A percentile compares a stretch with the other conserved stretches of the same genome.
Evolutionary conservation across 1,284 basidiomycete species (phyloP).

Genomic region (Ceratobasidium sp.): DNA sequence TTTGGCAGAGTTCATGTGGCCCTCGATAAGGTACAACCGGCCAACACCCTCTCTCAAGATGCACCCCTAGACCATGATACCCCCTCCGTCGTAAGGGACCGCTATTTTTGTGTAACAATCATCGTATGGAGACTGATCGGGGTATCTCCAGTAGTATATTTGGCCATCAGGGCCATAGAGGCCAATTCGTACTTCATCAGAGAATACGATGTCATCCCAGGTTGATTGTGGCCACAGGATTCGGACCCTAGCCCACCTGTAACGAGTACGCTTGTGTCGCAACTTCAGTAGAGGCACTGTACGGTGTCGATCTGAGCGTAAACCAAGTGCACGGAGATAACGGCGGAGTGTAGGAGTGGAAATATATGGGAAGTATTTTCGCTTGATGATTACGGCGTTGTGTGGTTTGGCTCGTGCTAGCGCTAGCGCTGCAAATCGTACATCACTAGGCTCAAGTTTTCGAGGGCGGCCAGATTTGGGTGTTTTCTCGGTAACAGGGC

Average conservation of each 20-base stretch:
- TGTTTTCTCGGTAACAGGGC: not conserved
- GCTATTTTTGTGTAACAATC: slow-evolving; percentile 4
- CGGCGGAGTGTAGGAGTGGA: slow-evolving; percentile 1
- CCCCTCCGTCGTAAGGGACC: not conserved
- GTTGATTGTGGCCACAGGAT: not conserved
- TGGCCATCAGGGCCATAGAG: slow-evolving; percentile 2
- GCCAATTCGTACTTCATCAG: not conserved
- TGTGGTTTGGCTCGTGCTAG: not conserved
- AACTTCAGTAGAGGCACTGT: not conserved
- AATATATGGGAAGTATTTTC: not conserved
- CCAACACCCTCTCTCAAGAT: slow-evolving; percentile 26
- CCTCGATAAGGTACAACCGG: slow-evolving; percentile 8
- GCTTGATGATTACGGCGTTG: not conserved
- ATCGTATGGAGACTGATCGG: slow-evolving; percentile 11
- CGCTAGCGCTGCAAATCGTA: not conserved
- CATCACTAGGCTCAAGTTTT: not conserved
- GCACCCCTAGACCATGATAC: slow-evolving; percentile 32
- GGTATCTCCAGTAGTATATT: slow-evolving; percentile 5
- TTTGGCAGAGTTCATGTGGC: not conserved
- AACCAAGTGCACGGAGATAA: not conserved
- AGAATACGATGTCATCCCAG: slow-evolving; percentile 17
- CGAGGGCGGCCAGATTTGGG: not conserved
- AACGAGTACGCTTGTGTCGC: not conserved
- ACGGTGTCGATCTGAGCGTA: not conserved
- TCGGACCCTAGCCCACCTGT: not conserved